Evolutionary conservation across 73 alveolate genomes (phyloP), one percentile per base, ranked within the genome.

Genomic region (Paramecium octaurelia): DNA sequence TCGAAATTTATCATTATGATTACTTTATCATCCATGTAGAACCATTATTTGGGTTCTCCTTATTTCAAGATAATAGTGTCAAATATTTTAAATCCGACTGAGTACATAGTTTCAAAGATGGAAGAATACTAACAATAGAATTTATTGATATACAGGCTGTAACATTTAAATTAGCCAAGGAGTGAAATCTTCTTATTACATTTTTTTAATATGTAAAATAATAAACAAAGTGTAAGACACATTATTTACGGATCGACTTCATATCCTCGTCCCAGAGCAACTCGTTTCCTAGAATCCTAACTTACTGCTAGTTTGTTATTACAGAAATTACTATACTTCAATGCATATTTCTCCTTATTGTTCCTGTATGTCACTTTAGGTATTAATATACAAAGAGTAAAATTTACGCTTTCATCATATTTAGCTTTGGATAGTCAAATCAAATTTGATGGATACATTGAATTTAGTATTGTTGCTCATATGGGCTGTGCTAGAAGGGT

Each of bases 41-140:
- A 80, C 91, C 91, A 80, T 48, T 3, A n/a, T 23, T 80, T 80
- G 8, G 91, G 91, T 80, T 80, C 91, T 11, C 91, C 73, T 44
- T 42, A 44, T 44, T 80, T 80, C 16, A 42, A 46, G 23, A 80
- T 80, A 11, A 80, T 40, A 2, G 50, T 80, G 50, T 80, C 75
- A 42, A 27, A 27, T 46, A 80, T 80, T 46, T 80, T 48, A 80
- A 80, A 80, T 2, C 57, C 57, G 16, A 80, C 73, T 2, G 44
- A 24, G 48, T 80, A 80, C 91, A 80, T 80, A 5, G 91, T 48
- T 46, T 80, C 91, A 48, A 44, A 80, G 35, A 80, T 80, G 27
- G 9, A 3, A 20, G 91, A 40, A 35, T 80, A 80, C 91, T 80
- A 44, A 7, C 7, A 29, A 12, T 29, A 38, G 48, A 34, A 35